A percentile compares a stretch with the other conserved stretches of the same genome.
These are phyloP conservation scores for Dendrostoma leiphaemia DNA, from an alignment of 2,329 filamentous ascomycete species.

Conservation along the genomic window DNA sequence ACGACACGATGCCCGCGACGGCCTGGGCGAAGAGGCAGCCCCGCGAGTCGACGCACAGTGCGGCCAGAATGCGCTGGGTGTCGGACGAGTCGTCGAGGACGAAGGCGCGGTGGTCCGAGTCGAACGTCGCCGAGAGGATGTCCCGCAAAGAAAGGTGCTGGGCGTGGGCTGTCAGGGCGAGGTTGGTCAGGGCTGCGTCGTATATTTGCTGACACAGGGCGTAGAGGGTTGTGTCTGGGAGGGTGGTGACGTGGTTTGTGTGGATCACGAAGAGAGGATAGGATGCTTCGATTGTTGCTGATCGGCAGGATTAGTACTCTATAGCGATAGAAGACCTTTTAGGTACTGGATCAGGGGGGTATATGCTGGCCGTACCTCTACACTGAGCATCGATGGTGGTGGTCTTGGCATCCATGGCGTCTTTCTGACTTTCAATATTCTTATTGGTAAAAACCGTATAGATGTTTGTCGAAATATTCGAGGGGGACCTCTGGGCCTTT, in stretches of 20 bases:
- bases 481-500: too few relatives aligned
- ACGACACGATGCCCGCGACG: conserved; percentile 31
- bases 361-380: conserved; percentile 16
- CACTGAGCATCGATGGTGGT: conserved; percentile 18
- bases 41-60: conserved; percentile 31
- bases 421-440: conserved; percentile 11
- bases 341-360: neutral
- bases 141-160: conserved; percentile 21
- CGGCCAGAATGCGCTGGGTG: conserved; percentile 23
- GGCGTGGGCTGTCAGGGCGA: conserved; percentile 19
- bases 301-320: neutral
- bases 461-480: too few relatives aligned
- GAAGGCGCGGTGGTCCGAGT: conserved; percentile 30
- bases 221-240: conserved; percentile 26
- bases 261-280: conserved; percentile 26
- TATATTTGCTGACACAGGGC: conserved; percentile 26
- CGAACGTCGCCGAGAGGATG: conserved; percentile 32
- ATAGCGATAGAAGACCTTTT: too few relatives aligned
- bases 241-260: conserved; percentile 27
- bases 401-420: neutral
- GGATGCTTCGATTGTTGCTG: conserved; percentile 30
- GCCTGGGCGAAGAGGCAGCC: conserved; percentile 34
- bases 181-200: conserved; percentile 23
- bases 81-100: conserved; percentile 26
- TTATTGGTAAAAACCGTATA: too few relatives aligned